Base-by-base conservation (phyloP, 2,329 filamentous ascomycete genomes). In the Hypocrella siamensis region DNA sequence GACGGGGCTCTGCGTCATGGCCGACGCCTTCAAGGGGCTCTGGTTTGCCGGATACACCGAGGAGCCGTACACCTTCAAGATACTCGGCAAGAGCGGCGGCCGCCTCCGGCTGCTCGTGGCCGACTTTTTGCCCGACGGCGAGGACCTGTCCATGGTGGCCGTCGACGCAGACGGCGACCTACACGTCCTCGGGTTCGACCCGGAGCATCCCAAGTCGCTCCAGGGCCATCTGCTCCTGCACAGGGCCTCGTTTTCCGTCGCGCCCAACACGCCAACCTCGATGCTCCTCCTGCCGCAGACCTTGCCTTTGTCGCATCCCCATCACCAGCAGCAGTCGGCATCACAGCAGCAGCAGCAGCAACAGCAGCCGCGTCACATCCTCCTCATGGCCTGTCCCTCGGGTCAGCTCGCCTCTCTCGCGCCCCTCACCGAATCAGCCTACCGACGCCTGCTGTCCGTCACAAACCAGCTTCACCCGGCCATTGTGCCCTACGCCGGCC, bases 31-130 rank as follows among this genome's bases (percentile, higher is more conserved):
- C 49, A 93, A 93, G 58, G 90, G 90, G 0, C 65, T 96, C 3
- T 96, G 90, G 85, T 92, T 98, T 43, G 81, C 83, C 0, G 90
- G 90, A 1, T 98, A 94, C 49, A 90, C 82, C 7, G 88, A 98
- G 57, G 90, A 96, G 47, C 90, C 90, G 1, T 98, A 96, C 52
- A 86, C 81, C 42, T 85, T 98, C 74, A 79, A 85, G 39, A 67
- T 94, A 4, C 85, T 96, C 42, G 85, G 86, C 26, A 94, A 94
- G 56, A 83, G 79, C 44, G 69, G 77, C 25, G 78, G 80, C 15
- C 72, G 71, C 27, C 63, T 94, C 44, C 81, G 90, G 46, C 72
- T 92, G 15, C 55, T 92, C 21, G 70, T 78, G 5, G 83, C 82
- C 2, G 88, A 96, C 36, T 88, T 98, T 46, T 58, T 98, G 6